Base-by-base conservation (phyloP, 306 rosid genomes). In the Nissolia schottii region DNA sequence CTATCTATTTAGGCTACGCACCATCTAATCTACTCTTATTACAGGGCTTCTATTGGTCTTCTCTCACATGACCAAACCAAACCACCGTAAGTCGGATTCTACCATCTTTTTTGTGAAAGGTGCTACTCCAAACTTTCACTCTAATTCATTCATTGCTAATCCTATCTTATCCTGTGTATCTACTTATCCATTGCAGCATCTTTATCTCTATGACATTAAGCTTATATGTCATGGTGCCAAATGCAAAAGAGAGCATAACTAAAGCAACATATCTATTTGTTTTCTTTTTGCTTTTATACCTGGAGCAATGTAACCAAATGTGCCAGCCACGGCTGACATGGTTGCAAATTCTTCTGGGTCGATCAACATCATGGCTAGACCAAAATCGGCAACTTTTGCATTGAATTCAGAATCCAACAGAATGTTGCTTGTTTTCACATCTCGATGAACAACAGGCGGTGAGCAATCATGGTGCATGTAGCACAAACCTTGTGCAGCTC, bases 381-480 rank as follows among this genome's bases (percentile, higher is more conserved):
- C 98, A 45, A 94, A 94, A 74, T 94, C 96, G 7, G 96, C 92
- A 15, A 91, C 87, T 84, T 89, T 86, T 25, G 96, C 95, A 13
- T 83, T 89, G 84, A 91, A 87, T 0, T 82, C 80, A 1, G 90
- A 61, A 79, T 94, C 97, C 29, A 94, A 79, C 56, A 94, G 86
- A 49, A 91, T 86, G 78, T 94, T 90, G 53, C 92, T 90, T 10
- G 90, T 53, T 69, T 87, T 90, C 40, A 90, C 55, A 64, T 90
- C 96, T 19, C 90, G 64, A 64, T 90, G 96, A 63, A 87, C 70
- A 22, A 87, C 34, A 0, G 89, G 87, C 0, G 80, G 87, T 25
- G 73, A 77, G 29, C 85, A 81, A 12, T 80, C 86, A 37, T 85
- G 86, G 78, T 89, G 97, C 98, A 91, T 93, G 67, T 93, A 93